These are phyloP conservation scores for Metrosideros polymorpha DNA, from an alignment of 441 rosid genomes.

Conservation along the genomic window DNA sequence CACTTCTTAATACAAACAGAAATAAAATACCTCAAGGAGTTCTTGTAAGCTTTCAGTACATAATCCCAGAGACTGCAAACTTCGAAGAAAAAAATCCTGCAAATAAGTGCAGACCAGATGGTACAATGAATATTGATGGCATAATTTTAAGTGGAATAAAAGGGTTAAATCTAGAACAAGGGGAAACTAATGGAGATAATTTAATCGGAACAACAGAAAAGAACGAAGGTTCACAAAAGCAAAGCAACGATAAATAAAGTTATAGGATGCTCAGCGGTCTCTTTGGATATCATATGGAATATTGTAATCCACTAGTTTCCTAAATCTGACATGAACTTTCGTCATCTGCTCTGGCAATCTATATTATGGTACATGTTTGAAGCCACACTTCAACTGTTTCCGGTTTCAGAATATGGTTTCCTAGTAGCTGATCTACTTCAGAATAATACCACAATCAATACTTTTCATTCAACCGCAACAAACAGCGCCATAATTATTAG, in stretches of 20 bases:
- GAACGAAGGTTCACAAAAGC: not conserved
- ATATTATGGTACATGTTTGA: not conserved
- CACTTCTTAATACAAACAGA: not conserved
- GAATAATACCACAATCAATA: not conserved
- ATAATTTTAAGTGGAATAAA: not conserved
- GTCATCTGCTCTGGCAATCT: not conserved
- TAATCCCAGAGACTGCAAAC: constrained; percentile 74
- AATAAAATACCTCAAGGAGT: constrained; percentile 69
- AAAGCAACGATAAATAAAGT: not conserved
- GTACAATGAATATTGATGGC: not conserved
- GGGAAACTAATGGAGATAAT: not conserved
- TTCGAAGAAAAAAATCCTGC: constrained; percentile 96
- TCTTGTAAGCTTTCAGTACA: constrained; percentile 74
- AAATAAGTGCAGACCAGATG: not conserved
- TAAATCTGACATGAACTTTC: not conserved
- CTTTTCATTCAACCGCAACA: not conserved
- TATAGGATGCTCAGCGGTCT: not conserved
- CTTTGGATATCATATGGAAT: not conserved
- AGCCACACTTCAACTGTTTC: not conserved
- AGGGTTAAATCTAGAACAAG: not conserved
- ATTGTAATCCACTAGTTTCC: not conserved
- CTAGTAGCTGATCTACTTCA: not conserved
- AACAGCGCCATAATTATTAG: not conserved
- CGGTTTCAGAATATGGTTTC: not conserved
- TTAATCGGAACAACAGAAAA: not conserved